Conservation (phyloP, 768 basidiomycete genomes). For the Naganishia vaughanmartiniae region DNA sequence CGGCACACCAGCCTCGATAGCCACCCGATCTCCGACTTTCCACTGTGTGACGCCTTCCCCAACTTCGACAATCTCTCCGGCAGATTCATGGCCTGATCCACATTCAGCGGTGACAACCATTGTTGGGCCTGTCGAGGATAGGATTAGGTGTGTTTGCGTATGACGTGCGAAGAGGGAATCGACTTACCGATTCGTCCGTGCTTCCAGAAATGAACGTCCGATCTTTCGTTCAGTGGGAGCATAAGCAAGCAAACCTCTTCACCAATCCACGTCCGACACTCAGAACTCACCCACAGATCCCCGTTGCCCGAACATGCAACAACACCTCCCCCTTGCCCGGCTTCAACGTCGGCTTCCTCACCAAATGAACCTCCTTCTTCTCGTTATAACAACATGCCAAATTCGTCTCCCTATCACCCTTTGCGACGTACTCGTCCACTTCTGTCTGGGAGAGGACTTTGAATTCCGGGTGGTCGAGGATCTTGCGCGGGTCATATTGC, state of each 20-base stretch:
- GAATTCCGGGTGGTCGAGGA: conserved; percentile 51
- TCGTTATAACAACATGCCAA: conserved; percentile 51
- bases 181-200: conserved; percentile 50
- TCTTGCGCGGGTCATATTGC: conserved; percentile 43
- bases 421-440: conserved; percentile 32
- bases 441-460: conserved; percentile 35
- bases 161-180: not conserved
- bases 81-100: conserved; percentile 52
- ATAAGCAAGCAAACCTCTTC: not conserved
- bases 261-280: not conserved
- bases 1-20: conserved; percentile 49
- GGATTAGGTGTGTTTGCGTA: not conserved
- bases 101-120: conserved; percentile 52
- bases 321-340: conserved; percentile 45
- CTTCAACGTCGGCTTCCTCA: conserved; percentile 49
- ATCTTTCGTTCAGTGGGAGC: conserved; percentile 30
- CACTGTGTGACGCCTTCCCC: conserved; percentile 47
- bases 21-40: conserved; percentile 50
- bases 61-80: conserved; percentile 52
- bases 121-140: conserved; percentile 32
- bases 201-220: conserved; percentile 53
- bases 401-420: conserved; percentile 44
- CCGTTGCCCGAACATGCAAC: conserved; percentile 53
- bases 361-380: conserved; percentile 50
- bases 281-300: conserved; percentile 53